Conservation (phyloP, 2,329 filamentous ascomycete genomes). For the Ceratocystis eucalypticola region DNA sequence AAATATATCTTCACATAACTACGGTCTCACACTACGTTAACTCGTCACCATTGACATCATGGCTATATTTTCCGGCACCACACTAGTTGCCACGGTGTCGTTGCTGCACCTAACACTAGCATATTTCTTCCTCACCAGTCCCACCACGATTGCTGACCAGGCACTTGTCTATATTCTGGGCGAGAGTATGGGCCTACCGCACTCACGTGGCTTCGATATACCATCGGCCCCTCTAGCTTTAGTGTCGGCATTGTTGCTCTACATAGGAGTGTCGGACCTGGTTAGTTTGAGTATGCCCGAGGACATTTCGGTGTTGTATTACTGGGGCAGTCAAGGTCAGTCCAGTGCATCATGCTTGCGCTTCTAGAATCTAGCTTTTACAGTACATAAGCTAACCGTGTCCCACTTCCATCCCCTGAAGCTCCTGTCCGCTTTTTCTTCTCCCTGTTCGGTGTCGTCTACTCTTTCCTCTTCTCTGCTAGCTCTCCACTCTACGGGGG, state of each 20-base stretch:
- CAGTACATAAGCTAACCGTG: slow-evolving; percentile 13
- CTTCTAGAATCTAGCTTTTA: no score
- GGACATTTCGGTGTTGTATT: slow-evolving; percentile 46
- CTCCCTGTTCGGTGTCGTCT: slow-evolving; percentile 47
- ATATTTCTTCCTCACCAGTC: slow-evolving; percentile 69
- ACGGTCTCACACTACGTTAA: not conserved
- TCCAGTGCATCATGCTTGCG: slow-evolving; percentile 25
- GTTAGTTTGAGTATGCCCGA: slow-evolving; percentile 55
- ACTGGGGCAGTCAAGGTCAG: slow-evolving; percentile 53
- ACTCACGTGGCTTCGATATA: slow-evolving; percentile 52
- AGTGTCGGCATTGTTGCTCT: slow-evolving; percentile 51
- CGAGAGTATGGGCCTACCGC: slow-evolving; percentile 65
- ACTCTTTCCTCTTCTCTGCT: slow-evolving; percentile 48
- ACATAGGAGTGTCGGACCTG: slow-evolving; percentile 50
- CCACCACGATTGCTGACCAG: slow-evolving; percentile 60
- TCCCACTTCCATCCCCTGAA: slow-evolving; percentile 20
- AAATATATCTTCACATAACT: not conserved
- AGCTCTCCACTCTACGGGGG: slow-evolving; percentile 36
- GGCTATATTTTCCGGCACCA: slow-evolving; percentile 67
- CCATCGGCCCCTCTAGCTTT: slow-evolving; percentile 61
- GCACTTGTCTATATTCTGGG: slow-evolving; percentile 69
- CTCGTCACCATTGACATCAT: slow-evolving; percentile 36
- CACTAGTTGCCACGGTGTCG: slow-evolving; percentile 67
- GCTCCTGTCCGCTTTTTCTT: slow-evolving; percentile 53
- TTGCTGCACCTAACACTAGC: slow-evolving; percentile 75